Evolutionary conservation across 768 basidiomycete genomes (phyloP), one percentile per base, ranked within the genome.

Genomic region (Trametes elegans): DNA sequence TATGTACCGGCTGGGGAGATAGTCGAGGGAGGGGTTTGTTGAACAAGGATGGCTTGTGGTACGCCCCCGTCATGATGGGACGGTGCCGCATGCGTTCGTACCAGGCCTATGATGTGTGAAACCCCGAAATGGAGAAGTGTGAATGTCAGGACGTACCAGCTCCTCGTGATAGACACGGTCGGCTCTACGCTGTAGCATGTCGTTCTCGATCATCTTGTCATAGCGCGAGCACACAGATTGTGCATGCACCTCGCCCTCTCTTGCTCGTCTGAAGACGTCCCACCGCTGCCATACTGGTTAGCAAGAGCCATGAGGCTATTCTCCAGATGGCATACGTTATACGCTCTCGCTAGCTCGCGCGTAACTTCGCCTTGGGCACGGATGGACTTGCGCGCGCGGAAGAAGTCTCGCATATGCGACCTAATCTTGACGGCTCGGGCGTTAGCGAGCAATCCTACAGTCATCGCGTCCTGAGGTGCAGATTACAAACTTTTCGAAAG

Each of bases 11-110:
- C 58, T 96, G 92, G 0, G 90, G 91, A 35, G 79, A 82, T 61
- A 97, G 73, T 0, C 90, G 82, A 0, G 92, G 92, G 13, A 97
- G 78, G 1, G 92, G 90, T 0, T 71, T 75, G 65, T 92, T 82
- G 69, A 71, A 81, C 7, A 80, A 47, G 0, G 85, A 76, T 0
- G 91, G 79, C 10, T 81, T 82, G n/a, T 92, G 66, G 66, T 81
- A 80, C 2, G 76, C 78, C 5, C 91, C 88, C 7, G 89, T 92
- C 55, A 92, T 69, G 29, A 87, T 84, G 11, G 88, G 85, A 3
- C 84, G 80, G 19, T 74, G 79, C 32, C 73, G 76, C 34, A 88
- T 71, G 21, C 73, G 73, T 7, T 74, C 62, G 53, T 77, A 77
- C 75, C 84, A 87, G 49, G 77, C 79, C 85, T 89, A 55, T 14